Evolutionary conservation across 768 basidiomycete species (phyloP), one percentile per base, ranked within the genome.

Genomic region (Termitomyces heimii): DNA sequence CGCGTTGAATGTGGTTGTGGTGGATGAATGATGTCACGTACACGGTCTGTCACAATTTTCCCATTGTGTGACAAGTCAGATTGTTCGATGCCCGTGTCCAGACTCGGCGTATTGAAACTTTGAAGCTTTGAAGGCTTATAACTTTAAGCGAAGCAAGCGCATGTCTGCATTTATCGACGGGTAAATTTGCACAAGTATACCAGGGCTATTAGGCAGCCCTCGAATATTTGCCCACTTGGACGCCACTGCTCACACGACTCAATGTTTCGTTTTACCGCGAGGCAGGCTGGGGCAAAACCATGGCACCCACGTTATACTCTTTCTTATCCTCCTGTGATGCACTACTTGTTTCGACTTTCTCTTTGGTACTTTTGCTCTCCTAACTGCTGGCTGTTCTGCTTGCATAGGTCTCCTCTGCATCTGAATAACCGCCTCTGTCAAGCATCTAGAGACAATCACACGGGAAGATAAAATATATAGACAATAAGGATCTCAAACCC

Each of bases 401-500:
- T 18, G 2, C 37, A 18, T n/a, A n/a, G 8, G n/a, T 16, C 5
- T 4, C 7, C 39, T 39, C 3, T 40, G n/a, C 39, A 5, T 39
- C n/a, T 39, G 16, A 2, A 37, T 37, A 13, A 12, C 13, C 14
- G 34, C 34, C 12, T 14, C 34, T 5, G 35, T 37, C 37, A 7
- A 39, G 18, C 18, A 39, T 18, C 18, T 39, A 39, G 18, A 8
- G 18, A n/a, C 37, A 39, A 18, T 18, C 37, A 18, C 14, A 5
- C 35, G 16, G 37, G 18, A 39, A 39, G 18, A 40, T 40, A n/a
- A 8, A 40, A n/a, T 32, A n/a, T 5, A 13, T 20, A 14, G 20
- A 31, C n/a, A 47, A 31, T 12, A 13, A 18, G 10, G 10, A 13
- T 44, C 31, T 53, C 18, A 57, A 18, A 62, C 20, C 35, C 89